These are phyloP conservation scores for Hypomontagnella monticulosa DNA, from an alignment of 495 filamentous ascomycete genomes.

Conservation along the genomic window DNA sequence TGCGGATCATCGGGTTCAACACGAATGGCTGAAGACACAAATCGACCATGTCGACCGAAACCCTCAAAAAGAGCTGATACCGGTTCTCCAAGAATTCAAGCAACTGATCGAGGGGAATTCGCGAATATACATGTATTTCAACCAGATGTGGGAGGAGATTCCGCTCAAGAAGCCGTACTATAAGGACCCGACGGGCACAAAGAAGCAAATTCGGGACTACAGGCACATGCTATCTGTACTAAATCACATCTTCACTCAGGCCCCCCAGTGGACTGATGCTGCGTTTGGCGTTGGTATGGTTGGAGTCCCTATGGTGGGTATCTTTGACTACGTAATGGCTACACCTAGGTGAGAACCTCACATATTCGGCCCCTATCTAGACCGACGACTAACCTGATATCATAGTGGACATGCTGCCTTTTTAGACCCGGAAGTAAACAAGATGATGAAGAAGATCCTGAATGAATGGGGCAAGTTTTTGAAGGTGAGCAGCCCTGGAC, in stretches of 20 bases:
- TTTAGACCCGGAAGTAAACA: slow-evolving; percentile 72
- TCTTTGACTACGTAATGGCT: slow-evolving; percentile 79
- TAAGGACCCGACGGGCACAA: slow-evolving; percentile 66
- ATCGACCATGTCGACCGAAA: slow-evolving; percentile 58
- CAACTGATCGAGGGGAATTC: slow-evolving; percentile 58
- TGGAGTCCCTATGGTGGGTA: slow-evolving; percentile 72
- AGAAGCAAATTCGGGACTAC: slow-evolving; percentile 69
- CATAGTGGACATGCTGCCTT: slow-evolving; percentile 70
- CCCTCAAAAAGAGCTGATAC: slow-evolving; percentile 53
- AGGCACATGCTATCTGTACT: slow-evolving; percentile 71
- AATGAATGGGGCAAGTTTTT: slow-evolving; percentile 74
- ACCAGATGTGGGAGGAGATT: slow-evolving; percentile 73
- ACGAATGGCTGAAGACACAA: slow-evolving; percentile 57
- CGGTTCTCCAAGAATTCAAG: slow-evolving; percentile 59
- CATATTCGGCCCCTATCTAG: slow-evolving; percentile 35
- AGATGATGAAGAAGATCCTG: slow-evolving; percentile 72
- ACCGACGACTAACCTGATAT: slow-evolving; percentile 64
- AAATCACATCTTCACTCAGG: slow-evolving; percentile 69
- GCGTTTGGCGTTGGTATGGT: slow-evolving; percentile 67
- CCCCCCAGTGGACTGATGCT: slow-evolving; percentile 68
- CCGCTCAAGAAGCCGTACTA: slow-evolving; percentile 66
- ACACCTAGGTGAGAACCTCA: slow-evolving; percentile 65
- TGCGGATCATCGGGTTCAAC: slow-evolving; percentile 60
- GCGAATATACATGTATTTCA: slow-evolving; percentile 62
- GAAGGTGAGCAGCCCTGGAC: slow-evolving; percentile 33